Base-by-base conservation (phyloP, 768 basidiomycete species). In the Termitomyces titanicus region DNA sequence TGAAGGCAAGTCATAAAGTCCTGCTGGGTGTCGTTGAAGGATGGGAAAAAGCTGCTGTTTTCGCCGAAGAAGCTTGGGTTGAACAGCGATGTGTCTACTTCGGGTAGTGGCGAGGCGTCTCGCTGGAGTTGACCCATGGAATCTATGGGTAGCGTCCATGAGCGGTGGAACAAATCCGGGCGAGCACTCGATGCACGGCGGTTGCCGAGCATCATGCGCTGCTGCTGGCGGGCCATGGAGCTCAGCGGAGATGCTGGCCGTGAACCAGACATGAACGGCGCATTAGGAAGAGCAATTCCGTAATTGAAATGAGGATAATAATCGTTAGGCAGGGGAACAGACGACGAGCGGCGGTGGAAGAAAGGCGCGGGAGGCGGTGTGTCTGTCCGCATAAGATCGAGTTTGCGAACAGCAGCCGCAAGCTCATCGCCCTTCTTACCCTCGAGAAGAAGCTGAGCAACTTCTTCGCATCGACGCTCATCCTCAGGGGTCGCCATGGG, bases 401-500 rank as follows among this genome's bases (percentile, higher is more conserved):
- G 72, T 55, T 67, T 66, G n/a, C 80, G 75, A 15, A 87, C 77
- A 1, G 84, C 85, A 45, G 74, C 77, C 0, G 83, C 84, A 31
- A 88, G 80, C 60, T 85, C 79, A 27, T 84, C 82, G 37, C 86
- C 86, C 65, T 86, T 87, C 69, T 83, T 87, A 3, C 87, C 87
- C 42, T 83, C 80, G 2, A 89, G 74, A 0, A 88, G 71, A 7
- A 88, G 68, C 55, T 79, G 78, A 0, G 86, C 84, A 13, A 88
- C 83, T 47, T 82, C 79, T 53, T 86, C 85, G 66, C 88, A 88
- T 7, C 88, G 75, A 55, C 80, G 82, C 70, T 82, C 80, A 52
- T 83, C 85, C 63, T 82, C 85, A 3, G 75, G 67, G 31, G 74
- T 77, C 62, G 65, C 70, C 3, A 57, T 46, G 1, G 57, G 42